A percentile compares a stretch with the other conserved stretches of the same genome.
phyloP scores from a whole-genome alignment of 257 asterid genomes.

The Prunella vulgaris region DNA sequence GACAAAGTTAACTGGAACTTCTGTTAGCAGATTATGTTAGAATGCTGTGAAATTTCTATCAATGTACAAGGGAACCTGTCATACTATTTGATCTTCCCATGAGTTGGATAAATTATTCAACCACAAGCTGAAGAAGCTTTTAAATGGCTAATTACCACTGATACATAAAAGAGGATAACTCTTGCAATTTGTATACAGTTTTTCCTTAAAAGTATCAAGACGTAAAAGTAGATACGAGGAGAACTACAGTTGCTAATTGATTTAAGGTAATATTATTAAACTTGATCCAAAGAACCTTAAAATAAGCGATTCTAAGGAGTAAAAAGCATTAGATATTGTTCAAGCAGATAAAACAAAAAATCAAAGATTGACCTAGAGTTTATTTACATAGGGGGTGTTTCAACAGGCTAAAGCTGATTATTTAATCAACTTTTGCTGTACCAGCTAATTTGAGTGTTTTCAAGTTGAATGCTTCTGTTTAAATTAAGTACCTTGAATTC shows the following conservation, averaged over 20 bases:
- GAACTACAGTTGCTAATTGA: not conserved
- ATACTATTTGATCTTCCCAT: not conserved
- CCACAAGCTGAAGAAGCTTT: not conserved
- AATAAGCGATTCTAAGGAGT: constrained; percentile 2
- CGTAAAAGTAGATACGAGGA: not conserved
- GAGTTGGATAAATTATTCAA: not conserved
- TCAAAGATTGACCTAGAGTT: not conserved
- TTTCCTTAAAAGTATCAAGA: not conserved
- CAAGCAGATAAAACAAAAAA: not conserved
- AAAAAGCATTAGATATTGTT: constrained; percentile 7
- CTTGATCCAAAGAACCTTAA: not conserved
- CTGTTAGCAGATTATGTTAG: not conserved
- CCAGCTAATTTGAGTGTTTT: no score
- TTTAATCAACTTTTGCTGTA: no score
- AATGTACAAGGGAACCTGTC: not conserved
- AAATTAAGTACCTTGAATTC: no score
- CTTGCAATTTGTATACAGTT: not conserved
- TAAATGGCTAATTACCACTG: not conserved
- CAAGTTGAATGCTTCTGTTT: no score
- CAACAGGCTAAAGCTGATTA: no score
- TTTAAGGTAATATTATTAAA: not conserved
- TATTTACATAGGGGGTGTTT: not conserved
- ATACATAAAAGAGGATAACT: not conserved
- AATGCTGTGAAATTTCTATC: not conserved
- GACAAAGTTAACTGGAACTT: not conserved